phyloP scores from a whole-genome alignment of 208 protist genomes.

The Herpetomonas tarakana region DNA sequence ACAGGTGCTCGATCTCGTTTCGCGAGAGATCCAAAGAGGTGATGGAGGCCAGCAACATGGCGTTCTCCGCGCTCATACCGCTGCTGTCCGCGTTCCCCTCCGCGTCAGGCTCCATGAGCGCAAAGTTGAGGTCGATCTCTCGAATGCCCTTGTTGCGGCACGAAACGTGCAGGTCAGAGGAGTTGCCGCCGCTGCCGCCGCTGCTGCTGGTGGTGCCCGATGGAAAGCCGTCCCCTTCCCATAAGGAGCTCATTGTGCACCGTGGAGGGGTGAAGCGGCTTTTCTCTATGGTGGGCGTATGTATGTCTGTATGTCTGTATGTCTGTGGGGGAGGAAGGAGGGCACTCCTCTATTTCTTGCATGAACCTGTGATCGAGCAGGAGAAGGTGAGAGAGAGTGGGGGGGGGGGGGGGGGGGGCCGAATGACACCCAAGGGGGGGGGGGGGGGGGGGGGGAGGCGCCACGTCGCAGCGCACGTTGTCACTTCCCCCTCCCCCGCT shows the following conservation, averaged over 20 bases:
- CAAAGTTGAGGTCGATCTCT: constrained; percentile 65
- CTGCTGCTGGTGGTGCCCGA: constrained; percentile 11
- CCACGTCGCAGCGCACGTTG: no score
- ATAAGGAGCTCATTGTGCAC: no score
- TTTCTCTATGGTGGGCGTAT: not conserved
- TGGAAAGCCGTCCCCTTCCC: no score
- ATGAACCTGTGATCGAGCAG: no score
- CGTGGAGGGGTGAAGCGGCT: no score
- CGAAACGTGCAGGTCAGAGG: constrained; percentile 58
- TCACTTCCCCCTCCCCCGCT: no score
- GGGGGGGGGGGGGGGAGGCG: no score
- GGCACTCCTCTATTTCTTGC: no score
- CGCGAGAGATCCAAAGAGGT: constrained; percentile 83
- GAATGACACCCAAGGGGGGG: no score
- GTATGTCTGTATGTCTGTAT: not conserved
- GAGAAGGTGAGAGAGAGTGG: no score
- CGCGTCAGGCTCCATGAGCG: constrained; percentile 28
- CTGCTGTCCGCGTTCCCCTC: not conserved
- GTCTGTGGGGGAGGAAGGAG: no score
- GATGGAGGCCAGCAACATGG: constrained; percentile 53
- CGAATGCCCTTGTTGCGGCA: constrained; percentile 69
- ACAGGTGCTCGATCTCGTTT: constrained; percentile 58
- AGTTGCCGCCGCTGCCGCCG: constrained; percentile 12
- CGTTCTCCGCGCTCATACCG: constrained; percentile 33
- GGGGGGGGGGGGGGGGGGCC: no score